Evolutionary conservation across 305 asterid species (phyloP).

Genomic region (Fraxinus dipetala): DNA sequence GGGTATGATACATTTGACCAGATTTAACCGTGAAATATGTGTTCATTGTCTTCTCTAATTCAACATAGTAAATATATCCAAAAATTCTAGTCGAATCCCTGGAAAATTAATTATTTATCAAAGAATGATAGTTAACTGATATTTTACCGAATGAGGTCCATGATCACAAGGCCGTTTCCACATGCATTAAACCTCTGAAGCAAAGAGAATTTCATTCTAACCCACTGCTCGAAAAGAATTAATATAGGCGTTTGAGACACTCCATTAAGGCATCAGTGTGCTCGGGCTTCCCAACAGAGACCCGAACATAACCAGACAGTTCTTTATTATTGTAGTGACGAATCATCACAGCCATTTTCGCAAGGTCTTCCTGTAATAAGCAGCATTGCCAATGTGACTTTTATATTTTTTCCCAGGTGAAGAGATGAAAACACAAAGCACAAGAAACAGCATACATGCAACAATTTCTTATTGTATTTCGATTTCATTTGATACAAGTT

Average conservation of each 20-base stretch:
- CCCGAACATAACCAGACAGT: constrained; percentile 74
- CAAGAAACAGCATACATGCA: background rate
- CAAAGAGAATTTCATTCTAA: background rate
- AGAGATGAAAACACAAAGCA: background rate
- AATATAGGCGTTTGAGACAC: constrained; percentile 50
- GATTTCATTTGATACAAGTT: background rate
- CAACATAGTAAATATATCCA: background rate
- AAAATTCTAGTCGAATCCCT: background rate
- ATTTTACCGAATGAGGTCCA: background rate
- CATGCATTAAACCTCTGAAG: background rate
- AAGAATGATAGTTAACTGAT: background rate
- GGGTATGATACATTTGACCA: background rate
- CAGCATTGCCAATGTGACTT: background rate
- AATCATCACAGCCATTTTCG: constrained; percentile 86
- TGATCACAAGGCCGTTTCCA: background rate
- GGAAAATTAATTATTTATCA: background rate
- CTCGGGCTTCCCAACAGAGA: constrained; percentile 93
- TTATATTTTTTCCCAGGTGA: background rate
- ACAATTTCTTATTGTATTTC: background rate
- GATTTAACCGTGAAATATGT: background rate
- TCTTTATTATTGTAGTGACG: constrained; percentile 93
- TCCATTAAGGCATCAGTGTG: constrained; percentile 78
- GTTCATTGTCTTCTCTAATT: background rate
- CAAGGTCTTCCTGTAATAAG: constrained; percentile 74
- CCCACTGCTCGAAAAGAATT: constrained; percentile 8